Evolutionary conservation across 768 basidiomycete species (phyloP).

Genomic region (Auriculariales sp.): DNA sequence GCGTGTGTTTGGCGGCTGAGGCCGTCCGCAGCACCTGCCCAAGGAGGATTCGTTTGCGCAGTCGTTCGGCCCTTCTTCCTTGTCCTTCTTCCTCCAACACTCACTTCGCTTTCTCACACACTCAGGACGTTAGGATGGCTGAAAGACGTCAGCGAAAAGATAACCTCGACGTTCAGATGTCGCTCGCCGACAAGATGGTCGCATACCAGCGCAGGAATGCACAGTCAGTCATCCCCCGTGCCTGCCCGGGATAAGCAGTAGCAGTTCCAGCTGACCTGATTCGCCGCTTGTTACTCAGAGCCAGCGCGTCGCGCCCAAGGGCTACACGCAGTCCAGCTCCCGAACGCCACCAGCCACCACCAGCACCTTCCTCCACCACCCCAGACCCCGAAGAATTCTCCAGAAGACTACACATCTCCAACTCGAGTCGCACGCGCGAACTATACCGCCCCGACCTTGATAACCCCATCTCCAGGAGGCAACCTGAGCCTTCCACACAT

Average conservation of each 20-base stretch:
- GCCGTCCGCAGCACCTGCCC: too few relatives aligned
- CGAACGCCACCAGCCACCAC: constrained; percentile 19
- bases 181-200: constrained; percentile 51
- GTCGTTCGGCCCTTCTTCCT: too few relatives aligned
- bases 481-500: constrained; percentile 42
- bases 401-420: constrained; percentile 53
- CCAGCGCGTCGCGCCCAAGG: not conserved
- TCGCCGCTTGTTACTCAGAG: too few relatives aligned
- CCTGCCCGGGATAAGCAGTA: constrained; percentile 17
- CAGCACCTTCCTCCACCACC: constrained; percentile 22
- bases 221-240: constrained; percentile 25
- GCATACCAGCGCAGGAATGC: constrained; percentile 54
- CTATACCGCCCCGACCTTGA: constrained; percentile 65
- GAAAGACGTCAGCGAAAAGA: constrained; percentile 1
- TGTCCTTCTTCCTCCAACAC: too few relatives aligned
- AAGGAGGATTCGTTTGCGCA: too few relatives aligned
- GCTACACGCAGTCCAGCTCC: constrained; percentile 13
- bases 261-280: constrained; percentile 15
- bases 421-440: constrained; percentile 22
- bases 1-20: too few relatives aligned
- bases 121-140: too few relatives aligned
- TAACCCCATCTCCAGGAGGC: constrained; percentile 43
- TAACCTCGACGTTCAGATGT: too few relatives aligned
- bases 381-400: constrained; percentile 57
- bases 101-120: too few relatives aligned